Evolutionary conservation across 495 filamentous ascomycete genomes (phyloP).

Genomic region (Neurospora pannonica): DNA sequence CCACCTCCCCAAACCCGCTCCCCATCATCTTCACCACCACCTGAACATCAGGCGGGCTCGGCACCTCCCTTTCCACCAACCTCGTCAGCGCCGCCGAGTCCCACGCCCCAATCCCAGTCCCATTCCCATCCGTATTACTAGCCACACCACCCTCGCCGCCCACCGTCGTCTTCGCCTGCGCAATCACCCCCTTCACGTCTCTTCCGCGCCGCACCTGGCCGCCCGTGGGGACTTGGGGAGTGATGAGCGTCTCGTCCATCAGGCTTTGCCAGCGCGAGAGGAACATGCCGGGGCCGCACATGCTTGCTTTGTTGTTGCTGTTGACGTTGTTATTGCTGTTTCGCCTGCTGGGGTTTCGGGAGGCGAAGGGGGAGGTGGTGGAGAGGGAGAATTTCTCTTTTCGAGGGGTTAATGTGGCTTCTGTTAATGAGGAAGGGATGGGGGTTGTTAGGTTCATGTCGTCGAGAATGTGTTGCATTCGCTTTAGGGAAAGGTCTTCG

Average conservation of each 20-base stretch:
- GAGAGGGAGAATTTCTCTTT: not conserved
- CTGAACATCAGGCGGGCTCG: conserved; percentile 26
- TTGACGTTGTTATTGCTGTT: not conserved
- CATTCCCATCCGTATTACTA: conserved; percentile 7
- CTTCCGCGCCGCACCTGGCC: conserved; percentile 41
- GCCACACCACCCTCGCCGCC: conserved; percentile 20
- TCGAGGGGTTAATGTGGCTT: not conserved
- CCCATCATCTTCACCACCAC: conserved; percentile 29
- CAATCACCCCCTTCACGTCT: conserved; percentile 39
- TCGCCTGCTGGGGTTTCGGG: not conserved
- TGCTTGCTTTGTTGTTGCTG: conserved; percentile 13
- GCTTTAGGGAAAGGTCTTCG: conserved; percentile 33
- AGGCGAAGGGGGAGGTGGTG: not conserved
- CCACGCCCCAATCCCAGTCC: conserved; percentile 5
- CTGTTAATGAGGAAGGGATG: not conserved
- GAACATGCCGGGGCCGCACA: conserved; percentile 52
- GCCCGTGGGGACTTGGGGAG: conserved; percentile 31
- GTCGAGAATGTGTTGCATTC: conserved; percentile 37
- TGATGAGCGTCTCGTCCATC: conserved; percentile 49
- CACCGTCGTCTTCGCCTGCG: conserved; percentile 36
- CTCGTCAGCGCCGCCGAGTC: conserved; percentile 8
- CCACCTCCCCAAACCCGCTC: conserved; percentile 22
- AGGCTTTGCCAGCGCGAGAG: conserved; percentile 54
- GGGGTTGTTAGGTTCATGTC: conserved; percentile 7
- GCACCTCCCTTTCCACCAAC: conserved; percentile 10